Base-by-base conservation (phyloP, 805 yeast species). In the Saturnispora bothae region DNA sequence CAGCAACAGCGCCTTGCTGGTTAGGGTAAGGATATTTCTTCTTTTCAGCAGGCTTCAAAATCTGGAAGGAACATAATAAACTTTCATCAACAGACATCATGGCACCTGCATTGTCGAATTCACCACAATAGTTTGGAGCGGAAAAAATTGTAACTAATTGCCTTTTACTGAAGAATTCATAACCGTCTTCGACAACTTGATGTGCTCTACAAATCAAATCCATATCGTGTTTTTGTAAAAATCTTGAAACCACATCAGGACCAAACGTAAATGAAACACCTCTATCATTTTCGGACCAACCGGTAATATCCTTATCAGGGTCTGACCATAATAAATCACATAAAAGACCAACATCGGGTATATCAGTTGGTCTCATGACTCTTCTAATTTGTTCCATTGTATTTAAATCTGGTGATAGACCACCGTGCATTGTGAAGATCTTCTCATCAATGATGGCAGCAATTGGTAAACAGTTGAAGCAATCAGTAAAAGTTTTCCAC, bases 261-360 rank as follows among this genome's bases (percentile, higher is more conserved):
- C 97, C 97, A 65, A 92, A 89, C n/a, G 97, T 89, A 63, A 88
- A 89, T 19, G 96, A 86, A 45, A 89, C 97, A 58, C 97, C 97
- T 65, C 98, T 83, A 66, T 92, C 98, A 61, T 92, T 89, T 66
- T 92, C 98, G 52, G 94, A 81, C 98, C 98, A 89, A 15, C 97
- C 98, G 25, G 92, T 85, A 51, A 89, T 88, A 63, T 88, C 96
- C 64, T 92, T 89, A 63, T 89, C 97, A 19, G 98, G 98, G 61
- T 89, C 98, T 3, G 96, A 83, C 98, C 98, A 89, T 54, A 89
- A 73, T 61, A 89, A 71, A 63, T 89, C 98, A 69, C 96, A 89
- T 53, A 89, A 72, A 53, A 89, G 73, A 20, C 98, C 98, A 44
- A 86, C 95, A 63, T 89, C 98, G 40, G 98, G 98, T 51, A 89